Percentiles rank a stretch among this genome's conserved stretches.
Conservation (phyloP, 2,329 filamentous ascomycete species). For the Talaromyces sp. region DNA sequence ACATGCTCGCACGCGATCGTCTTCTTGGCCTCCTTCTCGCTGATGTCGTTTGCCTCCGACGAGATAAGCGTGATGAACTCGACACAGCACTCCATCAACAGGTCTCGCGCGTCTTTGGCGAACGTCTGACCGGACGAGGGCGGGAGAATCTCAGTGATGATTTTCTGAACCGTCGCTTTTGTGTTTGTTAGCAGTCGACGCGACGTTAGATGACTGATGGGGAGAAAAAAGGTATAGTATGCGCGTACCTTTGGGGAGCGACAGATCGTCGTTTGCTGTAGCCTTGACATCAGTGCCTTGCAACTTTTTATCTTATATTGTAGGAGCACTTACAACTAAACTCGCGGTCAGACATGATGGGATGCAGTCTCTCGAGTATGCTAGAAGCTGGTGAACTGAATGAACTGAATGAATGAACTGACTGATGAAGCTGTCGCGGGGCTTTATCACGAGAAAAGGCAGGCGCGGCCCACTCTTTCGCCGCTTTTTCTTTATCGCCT, state of each 20-base stretch:
- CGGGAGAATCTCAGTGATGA: slow-evolving; percentile 89
- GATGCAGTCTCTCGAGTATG: neutral
- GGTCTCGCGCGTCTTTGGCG: slow-evolving; percentile 88
- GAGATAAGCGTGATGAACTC: slow-evolving; percentile 98
- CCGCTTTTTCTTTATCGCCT: neutral
- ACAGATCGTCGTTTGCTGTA: slow-evolving; percentile 54
- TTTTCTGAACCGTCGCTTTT: slow-evolving; percentile 67
- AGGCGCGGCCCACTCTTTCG: slow-evolving; percentile 11
- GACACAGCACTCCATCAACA: slow-evolving; percentile 97
- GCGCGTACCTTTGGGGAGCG: slow-evolving; percentile 52
- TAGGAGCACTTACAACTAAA: slow-evolving; percentile 43
- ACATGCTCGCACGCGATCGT: slow-evolving; percentile 98
- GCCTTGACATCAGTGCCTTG: slow-evolving; percentile 2
- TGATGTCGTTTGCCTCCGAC: slow-evolving; percentile 98
- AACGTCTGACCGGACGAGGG: slow-evolving; percentile 74
- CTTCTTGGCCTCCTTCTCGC: slow-evolving; percentile 98
- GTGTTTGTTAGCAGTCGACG: neutral
- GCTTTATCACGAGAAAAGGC: slow-evolving; percentile 10
- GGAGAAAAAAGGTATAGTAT: neutral
- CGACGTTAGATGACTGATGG: neutral
- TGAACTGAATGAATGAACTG: neutral
- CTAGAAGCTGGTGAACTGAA: neutral
- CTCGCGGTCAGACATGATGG: slow-evolving; percentile 51
- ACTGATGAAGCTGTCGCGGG: slow-evolving; percentile 5
- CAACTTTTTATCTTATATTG: neutral